Evolutionary conservation across 495 filamentous ascomycete species (phyloP).

Genomic region (Neurospora sublineolata): DNA sequence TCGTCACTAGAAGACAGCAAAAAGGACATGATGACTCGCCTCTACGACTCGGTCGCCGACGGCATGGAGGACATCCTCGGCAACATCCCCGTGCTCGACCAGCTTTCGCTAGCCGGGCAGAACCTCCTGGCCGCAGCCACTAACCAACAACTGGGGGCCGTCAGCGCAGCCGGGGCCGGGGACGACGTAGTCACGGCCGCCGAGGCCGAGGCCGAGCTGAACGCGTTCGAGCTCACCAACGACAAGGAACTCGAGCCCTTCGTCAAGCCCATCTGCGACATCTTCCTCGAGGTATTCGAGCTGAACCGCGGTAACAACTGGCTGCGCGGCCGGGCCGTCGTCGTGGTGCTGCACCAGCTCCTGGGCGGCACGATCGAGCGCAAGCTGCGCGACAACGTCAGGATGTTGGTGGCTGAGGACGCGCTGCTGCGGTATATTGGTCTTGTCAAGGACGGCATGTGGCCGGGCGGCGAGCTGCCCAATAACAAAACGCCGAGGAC

Average conservation of each 20-base stretch:
- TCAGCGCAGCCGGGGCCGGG: conserved; percentile 34
- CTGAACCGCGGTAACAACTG: conserved; percentile 88
- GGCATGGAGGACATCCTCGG: conserved; percentile 96
- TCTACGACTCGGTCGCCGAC: conserved; percentile 93
- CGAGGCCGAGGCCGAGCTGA: conserved; percentile 90
- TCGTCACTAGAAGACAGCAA: conserved; percentile 44
- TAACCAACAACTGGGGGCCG: conserved; percentile 49
- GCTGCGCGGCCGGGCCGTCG: conserved; percentile 88
- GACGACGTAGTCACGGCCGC: conserved; percentile 54
- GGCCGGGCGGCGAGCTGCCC: conserved; percentile 56
- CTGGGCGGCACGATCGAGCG: conserved; percentile 93
- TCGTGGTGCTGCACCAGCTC: conserved; percentile 74
- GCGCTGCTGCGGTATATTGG: conserved; percentile 62
- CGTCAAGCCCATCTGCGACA: conserved; percentile 94
- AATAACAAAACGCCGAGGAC: conserved; percentile 46
- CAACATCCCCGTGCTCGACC: conserved; percentile 90
- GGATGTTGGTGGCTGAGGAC: conserved; percentile 60
- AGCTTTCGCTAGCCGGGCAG: conserved; percentile 83
- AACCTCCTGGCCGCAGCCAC: conserved; percentile 85
- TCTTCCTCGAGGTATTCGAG: conserved; percentile 94
- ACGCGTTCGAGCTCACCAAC: conserved; percentile 68
- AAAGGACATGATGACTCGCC: conserved; percentile 82
- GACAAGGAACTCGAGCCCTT: conserved; percentile 75
- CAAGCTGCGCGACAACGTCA: conserved; percentile 74
- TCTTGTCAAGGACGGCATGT: conserved; percentile 61